phyloP scores from a whole-genome alignment of 2,329 filamentous ascomycete species.

The Diaporthe velutina region DNA sequence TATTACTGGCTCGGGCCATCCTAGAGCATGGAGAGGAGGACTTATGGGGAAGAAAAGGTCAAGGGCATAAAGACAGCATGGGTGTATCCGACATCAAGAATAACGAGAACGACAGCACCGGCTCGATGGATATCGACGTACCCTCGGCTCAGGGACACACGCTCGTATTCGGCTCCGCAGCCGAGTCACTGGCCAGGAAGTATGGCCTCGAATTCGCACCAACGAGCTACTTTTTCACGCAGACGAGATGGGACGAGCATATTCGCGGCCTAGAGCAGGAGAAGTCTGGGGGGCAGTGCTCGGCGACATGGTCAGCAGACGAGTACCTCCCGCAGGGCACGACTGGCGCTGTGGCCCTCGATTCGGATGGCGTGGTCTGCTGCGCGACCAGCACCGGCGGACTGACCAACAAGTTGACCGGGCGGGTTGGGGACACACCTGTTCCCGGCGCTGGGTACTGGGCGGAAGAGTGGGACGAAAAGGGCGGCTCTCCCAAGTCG shows the following conservation, averaged over 20 bases:
- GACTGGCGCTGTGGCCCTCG: conserved; percentile 84
- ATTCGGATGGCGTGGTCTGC: conserved; percentile 80
- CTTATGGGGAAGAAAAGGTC: conserved; percentile 53
- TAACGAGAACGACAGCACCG: conserved; percentile 45
- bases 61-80: conserved; percentile 39
- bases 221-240: conserved; percentile 82
- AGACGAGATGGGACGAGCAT: conserved; percentile 80
- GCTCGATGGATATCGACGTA: conserved; percentile 51
- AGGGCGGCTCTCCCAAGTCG: conserved; percentile 50
- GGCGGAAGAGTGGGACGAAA: conserved; percentile 84
- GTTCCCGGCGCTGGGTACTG: conserved; percentile 88
- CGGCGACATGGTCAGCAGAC: conserved; percentile 68
- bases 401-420: conserved; percentile 89
- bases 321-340: conserved; percentile 87
- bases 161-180: conserved; percentile 75
- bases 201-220: conserved; percentile 81
- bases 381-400: conserved; percentile 79
- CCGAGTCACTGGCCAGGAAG: conserved; percentile 74
- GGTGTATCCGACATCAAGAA: conserved; percentile 39
- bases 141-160: conserved; percentile 77
- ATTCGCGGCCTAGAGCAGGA: conserved; percentile 63
- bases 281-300: conserved; percentile 50
- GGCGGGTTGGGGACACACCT: conserved; percentile 88
- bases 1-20: conserved; percentile 79
- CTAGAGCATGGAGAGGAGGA: conserved; percentile 76